Base-by-base conservation (phyloP, 192 early-diverging fungal genomes). In the Backusella australiensis region DNA sequence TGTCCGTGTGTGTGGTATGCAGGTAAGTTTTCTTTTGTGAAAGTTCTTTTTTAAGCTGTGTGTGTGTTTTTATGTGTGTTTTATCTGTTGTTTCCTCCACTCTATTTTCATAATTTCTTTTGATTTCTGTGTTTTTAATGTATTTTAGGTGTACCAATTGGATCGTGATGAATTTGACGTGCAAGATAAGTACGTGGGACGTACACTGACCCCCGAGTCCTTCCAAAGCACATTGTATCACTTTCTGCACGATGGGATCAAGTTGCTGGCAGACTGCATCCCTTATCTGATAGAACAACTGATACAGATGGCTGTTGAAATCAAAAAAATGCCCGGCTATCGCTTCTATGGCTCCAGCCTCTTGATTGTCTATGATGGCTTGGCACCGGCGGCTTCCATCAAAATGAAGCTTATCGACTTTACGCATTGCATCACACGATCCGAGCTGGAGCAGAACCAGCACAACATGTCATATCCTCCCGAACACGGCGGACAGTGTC, bases 1-100 rank as follows among this genome's bases (percentile, higher is more conserved):
- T 3, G 94, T 97, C 69, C 88, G 97, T 6, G 94, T 99, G 74
- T 98, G 98, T 82, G 97, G 98, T 11, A 94, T 98, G 94, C 97
- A 98, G 89, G 94, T 93, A 79, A 78, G 81, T 49, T 74, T 38
- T 53, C 19, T 21, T 53, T 21, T 21, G 19, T 9, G 19, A 53
- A 53, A 0, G 3, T 26, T 23, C 21, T 56, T 56, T 23, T 59
- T 59, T 59, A 59, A 26, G 6, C 8, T 59, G 19, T 23, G 19
- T 53, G 19, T 53, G 19, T 59, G 7, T 59, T 11, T n/a, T 7
- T 59, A 5, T 53, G 19, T 53, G 19, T 59, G 7, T 26, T 11
- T n/a, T 19, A 21, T 59, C 11, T 59, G 7, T 59, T 59, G 3
- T 12, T 59, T 59, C 53, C 53, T 59, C 53, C 53, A 59, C 53